Conservation (phyloP, 2,329 filamentous ascomycete genomes). For the Pseudocercospora fijiensis region DNA sequence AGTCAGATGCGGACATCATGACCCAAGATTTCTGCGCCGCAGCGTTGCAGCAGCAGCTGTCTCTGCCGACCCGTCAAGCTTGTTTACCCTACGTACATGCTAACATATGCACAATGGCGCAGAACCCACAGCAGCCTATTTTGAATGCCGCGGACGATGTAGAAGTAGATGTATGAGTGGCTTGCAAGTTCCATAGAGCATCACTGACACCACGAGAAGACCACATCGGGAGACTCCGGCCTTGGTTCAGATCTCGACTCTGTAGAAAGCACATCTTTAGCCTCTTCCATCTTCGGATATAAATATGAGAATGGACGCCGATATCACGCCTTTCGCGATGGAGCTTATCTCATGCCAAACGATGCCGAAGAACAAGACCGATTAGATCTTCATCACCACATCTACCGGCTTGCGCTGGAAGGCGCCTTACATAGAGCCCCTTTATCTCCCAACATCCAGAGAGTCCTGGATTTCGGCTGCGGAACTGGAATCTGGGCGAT, state of each 20-base stretch:
- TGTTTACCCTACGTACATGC: background rate
- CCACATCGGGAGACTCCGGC: slow-evolving; percentile 12
- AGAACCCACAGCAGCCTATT: slow-evolving; percentile 4
- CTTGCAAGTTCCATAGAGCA: background rate
- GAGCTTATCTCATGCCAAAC: slow-evolving; percentile 29
- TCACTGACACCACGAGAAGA: background rate
- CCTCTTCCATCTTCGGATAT: slow-evolving; percentile 21
- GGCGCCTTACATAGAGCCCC: slow-evolving; percentile 17
- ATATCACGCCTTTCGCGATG: slow-evolving; percentile 26
- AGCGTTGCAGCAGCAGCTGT: background rate
- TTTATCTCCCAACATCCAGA: background rate
- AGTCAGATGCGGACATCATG: background rate
- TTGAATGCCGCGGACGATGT: slow-evolving; percentile 1
- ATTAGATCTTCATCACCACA: slow-evolving; percentile 29
- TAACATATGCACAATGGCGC: background rate
- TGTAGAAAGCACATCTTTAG: slow-evolving; percentile 14
- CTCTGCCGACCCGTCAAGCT: background rate
- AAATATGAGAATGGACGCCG: slow-evolving; percentile 23
- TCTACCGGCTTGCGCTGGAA: slow-evolving; percentile 13
- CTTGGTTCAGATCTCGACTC: slow-evolving; percentile 15
- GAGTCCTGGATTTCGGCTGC: slow-evolving; percentile 21
- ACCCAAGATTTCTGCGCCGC: background rate
- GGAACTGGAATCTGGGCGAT: slow-evolving; percentile 36
- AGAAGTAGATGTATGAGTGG: slow-evolving; percentile 14
- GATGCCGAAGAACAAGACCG: slow-evolving; percentile 31